Evolutionary conservation across 805 yeast genomes (phyloP).

Genomic region (Wickerhamiella cacticola): DNA sequence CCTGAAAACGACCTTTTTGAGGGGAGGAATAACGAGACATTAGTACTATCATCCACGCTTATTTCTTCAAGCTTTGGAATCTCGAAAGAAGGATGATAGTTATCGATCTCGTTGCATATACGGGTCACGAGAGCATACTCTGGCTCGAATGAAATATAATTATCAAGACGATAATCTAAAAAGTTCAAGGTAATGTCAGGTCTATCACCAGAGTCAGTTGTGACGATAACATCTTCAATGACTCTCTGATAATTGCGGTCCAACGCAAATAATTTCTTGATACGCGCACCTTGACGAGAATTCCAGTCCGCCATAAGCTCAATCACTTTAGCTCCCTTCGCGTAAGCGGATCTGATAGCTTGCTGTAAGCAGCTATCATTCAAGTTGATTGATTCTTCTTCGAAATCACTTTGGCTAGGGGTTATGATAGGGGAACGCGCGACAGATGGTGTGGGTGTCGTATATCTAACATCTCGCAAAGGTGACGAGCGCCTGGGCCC

Average conservation of each 20-base stretch:
- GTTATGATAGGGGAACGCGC: background rate
- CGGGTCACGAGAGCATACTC: background rate
- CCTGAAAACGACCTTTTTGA: background rate
- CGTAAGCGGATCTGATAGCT: background rate
- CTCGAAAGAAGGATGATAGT: background rate
- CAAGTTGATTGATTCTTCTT: background rate
- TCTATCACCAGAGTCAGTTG: background rate
- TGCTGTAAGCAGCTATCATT: background rate
- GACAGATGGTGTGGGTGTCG: background rate
- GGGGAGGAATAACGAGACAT: constrained; percentile 3
- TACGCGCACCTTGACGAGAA: background rate
- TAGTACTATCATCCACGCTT: constrained; percentile 1
- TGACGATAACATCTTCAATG: background rate
- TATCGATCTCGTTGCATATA: background rate
- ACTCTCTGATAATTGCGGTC: background rate
- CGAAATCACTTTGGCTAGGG: background rate
- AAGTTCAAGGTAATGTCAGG: constrained; percentile 3
- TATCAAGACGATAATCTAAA: background rate
- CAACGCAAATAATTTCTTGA: background rate
- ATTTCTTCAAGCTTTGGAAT: background rate
- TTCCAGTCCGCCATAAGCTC: constrained; percentile 7
- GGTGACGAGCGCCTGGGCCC: background rate
- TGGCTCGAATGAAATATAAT: background rate
- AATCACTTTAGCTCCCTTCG: background rate
- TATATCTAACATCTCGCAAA: background rate